Evolutionary conservation across 2,329 filamentous ascomycete genomes (phyloP), one percentile per base, ranked within the genome.

Genomic region (Ophiostoma tasmaniense): DNA sequence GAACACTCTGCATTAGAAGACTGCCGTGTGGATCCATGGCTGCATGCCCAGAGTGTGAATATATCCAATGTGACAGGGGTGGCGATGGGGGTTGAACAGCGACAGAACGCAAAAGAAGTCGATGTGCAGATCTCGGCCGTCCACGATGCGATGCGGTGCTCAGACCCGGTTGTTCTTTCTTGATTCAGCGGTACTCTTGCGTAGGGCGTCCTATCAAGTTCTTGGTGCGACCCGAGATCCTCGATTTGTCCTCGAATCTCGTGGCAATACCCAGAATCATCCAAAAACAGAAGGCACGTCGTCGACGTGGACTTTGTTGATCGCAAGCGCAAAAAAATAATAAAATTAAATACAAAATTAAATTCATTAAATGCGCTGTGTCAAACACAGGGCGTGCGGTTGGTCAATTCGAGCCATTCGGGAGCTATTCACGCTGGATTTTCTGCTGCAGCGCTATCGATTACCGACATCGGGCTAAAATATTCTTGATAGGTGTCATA

Each of bases 1-100:
- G 70, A 22, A 68, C 66, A 61, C 52, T 71, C 52, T 69, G 70
- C 33, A 66, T 35, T 28, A 69, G 61, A 11, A 67, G 70, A 25
- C 25, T 71, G 61, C 39, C 59, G 66, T 66, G 70, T 69, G 68
- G 70, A 69, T 71, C 70, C 70, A 71, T 71, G 10, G 25, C 25
- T 64, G 59, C 66, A 62, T 52, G 62, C 62, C 66, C 64, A 68
- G 28, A 28, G 17, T 45, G 17, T n/a, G 20, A 45, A 20, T 30
- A 25, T 30, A 59, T 64, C 22, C n/a, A n/a, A n/a, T n/a, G n/a
- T 64, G 67, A 59, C 67, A 37, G 25, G 22, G 55, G 28, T 8
- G 20, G 39, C 28, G 62, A 68, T 20, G 25, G 25, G 39, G 37
- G 52, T 39, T 1, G 25, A n/a, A 11, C 13, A 25, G n/a, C 59